A percentile compares a stretch with the other conserved stretches of the same genome.
Evolutionary conservation across 2,329 filamentous ascomycete genomes (phyloP).

Genomic region (Xylaria sp.): DNA sequence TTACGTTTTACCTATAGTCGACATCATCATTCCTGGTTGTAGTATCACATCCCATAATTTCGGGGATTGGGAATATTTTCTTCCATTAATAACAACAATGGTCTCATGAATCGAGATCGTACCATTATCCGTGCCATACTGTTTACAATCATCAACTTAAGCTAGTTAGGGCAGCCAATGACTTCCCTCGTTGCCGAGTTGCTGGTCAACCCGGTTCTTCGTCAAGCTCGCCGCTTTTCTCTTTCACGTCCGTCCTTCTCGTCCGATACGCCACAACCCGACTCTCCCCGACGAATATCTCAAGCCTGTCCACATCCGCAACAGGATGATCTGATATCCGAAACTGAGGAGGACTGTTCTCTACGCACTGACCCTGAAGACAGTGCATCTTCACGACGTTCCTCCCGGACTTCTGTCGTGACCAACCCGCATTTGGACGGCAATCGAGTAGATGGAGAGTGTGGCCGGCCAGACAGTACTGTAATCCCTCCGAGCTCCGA

Average conservation of each 20-base stretch:
- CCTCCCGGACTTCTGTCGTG: slow-evolving; percentile 45
- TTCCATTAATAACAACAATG: slow-evolving; percentile 24
- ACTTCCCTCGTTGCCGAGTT: slow-evolving; percentile 72
- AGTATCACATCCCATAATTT: slow-evolving; percentile 4
- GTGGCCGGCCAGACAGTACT: slow-evolving; percentile 22
- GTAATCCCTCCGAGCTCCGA: slow-evolving; percentile 9
- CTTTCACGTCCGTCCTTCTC: slow-evolving; percentile 54
- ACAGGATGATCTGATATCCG: slow-evolving; percentile 47
- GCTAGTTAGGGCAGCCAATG: slow-evolving; percentile 55
- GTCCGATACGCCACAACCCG: slow-evolving; percentile 50
- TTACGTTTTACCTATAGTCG: slow-evolving; percentile 10
- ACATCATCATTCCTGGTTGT: slow-evolving; percentile 14
- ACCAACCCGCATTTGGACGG: slow-evolving; percentile 33
- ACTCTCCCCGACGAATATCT: slow-evolving; percentile 49
- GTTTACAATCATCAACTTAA: slow-evolving; percentile 13
- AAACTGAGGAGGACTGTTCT: slow-evolving; percentile 47
- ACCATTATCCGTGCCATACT: slow-evolving; percentile 29
- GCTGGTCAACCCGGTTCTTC: slow-evolving; percentile 72
- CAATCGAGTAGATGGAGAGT: slow-evolving; percentile 22
- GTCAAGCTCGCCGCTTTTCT: slow-evolving; percentile 73
- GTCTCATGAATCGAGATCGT: slow-evolving; percentile 38
- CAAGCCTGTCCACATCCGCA: slow-evolving; percentile 36
- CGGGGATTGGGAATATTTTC: slow-evolving; percentile 23
- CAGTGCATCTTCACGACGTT: slow-evolving; percentile 43
- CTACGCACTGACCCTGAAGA: slow-evolving; percentile 42